A percentile compares a stretch with the other conserved stretches of the same genome.
Conservation (phyloP, 2,329 filamentous ascomycete genomes). For the Myriosclerotinia curreyana region DNA sequence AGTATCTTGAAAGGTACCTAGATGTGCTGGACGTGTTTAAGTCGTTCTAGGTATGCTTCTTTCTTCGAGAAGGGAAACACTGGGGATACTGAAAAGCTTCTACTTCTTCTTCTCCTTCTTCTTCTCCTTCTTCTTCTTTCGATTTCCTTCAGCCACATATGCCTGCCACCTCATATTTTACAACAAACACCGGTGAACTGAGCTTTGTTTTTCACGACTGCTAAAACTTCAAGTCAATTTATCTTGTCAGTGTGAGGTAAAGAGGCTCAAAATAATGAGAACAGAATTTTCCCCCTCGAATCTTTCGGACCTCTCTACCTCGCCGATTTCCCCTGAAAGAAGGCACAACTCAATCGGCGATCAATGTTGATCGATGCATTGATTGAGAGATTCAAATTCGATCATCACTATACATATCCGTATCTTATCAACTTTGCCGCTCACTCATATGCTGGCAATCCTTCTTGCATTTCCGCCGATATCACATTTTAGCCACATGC, state of each 20-base stretch:
- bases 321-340: not conserved
- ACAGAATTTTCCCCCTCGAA: not conserved
- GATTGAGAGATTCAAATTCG: not conserved
- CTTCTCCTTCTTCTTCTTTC: not conserved
- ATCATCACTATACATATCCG: conserved; percentile 2
- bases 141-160: conserved; percentile 3
- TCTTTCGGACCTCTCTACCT: not conserved
- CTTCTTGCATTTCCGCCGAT: conserved; percentile 2
- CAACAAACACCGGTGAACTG: not conserved
- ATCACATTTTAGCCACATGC: conserved; percentile 1
- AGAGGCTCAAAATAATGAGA: not conserved
- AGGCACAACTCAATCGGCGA: not conserved
- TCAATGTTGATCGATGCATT: not conserved
- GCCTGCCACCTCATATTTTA: conserved; percentile 13
- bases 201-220: conserved; percentile 1
- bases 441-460: not conserved
- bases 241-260: conserved; percentile 19
- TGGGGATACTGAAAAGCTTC: not conserved
- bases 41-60: not conserved
- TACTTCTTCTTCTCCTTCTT: not conserved
- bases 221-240: not conserved
- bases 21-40: not conserved
- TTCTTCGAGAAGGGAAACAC: conserved; percentile 6
- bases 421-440: not conserved
- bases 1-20: not conserved